These are phyloP conservation scores for Gossypium raimondii DNA, from an alignment of 345 rosid species.

Conservation along the genomic window DNA sequence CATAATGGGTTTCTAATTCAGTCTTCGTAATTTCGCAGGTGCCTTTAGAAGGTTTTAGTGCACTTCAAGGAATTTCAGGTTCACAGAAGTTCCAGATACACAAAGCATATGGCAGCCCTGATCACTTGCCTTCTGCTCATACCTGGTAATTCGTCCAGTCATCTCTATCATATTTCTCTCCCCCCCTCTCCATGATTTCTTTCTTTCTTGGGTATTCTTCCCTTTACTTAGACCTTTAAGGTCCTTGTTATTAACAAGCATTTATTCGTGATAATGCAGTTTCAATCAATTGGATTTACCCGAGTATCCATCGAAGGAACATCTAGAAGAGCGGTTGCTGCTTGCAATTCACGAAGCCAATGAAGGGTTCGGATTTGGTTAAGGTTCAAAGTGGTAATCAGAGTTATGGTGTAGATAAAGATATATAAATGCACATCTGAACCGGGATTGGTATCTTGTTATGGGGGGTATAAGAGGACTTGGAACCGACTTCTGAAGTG, in stretches of 20 bases:
- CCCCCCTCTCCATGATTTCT: not conserved
- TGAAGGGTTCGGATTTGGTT: slow-evolving; percentile 96
- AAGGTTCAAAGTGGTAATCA: slow-evolving; percentile 8
- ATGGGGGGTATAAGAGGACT: slow-evolving; percentile 20
- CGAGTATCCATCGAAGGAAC: slow-evolving; percentile 89
- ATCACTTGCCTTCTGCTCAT: slow-evolving; percentile 94
- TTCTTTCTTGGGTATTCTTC: not conserved
- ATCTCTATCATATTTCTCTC: not conserved
- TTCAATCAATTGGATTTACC: slow-evolving; percentile 96
- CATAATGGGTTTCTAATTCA: not conserved
- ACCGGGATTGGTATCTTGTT: slow-evolving; percentile 15
- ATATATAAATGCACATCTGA: not conserved
- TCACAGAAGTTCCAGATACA: slow-evolving; percentile 95
- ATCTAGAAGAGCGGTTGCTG: slow-evolving; percentile 80
- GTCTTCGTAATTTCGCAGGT: slow-evolving; percentile 41
- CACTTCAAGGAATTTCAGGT: slow-evolving; percentile 96
- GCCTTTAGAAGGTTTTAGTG: slow-evolving; percentile 92
- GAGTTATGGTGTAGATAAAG: slow-evolving; percentile 36
- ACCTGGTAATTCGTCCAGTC: slow-evolving; percentile 84
- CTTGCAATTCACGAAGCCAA: slow-evolving; percentile 95
- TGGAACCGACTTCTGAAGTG: slow-evolving; percentile 19
- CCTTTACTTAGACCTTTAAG: not conserved
- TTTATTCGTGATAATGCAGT: slow-evolving; percentile 41
- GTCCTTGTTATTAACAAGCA: not conserved
- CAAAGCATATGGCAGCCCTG: slow-evolving; percentile 91